phyloP scores from a whole-genome alignment of 768 basidiomycete genomes.

The Gautieria morchelliformis region DNA sequence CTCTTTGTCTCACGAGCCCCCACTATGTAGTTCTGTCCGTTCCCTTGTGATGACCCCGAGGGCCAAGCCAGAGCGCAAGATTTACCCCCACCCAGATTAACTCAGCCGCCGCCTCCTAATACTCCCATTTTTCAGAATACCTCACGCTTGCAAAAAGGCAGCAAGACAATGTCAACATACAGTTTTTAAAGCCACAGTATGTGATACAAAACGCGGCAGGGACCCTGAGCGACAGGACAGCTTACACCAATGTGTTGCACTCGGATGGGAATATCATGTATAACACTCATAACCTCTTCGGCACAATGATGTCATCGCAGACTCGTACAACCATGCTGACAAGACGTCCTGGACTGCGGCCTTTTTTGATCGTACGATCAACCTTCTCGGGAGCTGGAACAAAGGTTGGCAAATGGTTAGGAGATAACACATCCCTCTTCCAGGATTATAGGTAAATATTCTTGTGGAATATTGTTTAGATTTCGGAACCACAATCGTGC shows the following conservation, averaged over 20 bases:
- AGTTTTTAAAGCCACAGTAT: slow-evolving; percentile 47
- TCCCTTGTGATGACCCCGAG: slow-evolving; percentile 53
- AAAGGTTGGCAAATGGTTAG: slow-evolving; percentile 66
- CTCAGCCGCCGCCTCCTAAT: slow-evolving; percentile 41
- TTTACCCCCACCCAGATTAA: slow-evolving; percentile 45
- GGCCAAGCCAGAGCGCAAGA: slow-evolving; percentile 41
- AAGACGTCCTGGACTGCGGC: slow-evolving; percentile 48
- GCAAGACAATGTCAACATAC: slow-evolving; percentile 20
- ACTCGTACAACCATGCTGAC: slow-evolving; percentile 42
- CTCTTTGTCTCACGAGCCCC: background rate
- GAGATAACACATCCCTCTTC: slow-evolving; percentile 12
- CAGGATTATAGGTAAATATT: background rate
- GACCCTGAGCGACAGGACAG: slow-evolving; percentile 38
- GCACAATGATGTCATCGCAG: slow-evolving; percentile 34
- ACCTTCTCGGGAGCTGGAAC: slow-evolving; percentile 60
- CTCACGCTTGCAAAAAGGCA: slow-evolving; percentile 16
- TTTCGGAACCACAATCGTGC: slow-evolving; percentile 72
- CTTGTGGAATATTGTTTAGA: slow-evolving; percentile 20
- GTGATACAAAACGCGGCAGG: slow-evolving; percentile 62
- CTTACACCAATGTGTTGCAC: slow-evolving; percentile 58
- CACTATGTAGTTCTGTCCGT: slow-evolving; percentile 43
- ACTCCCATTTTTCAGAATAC: slow-evolving; percentile 38
- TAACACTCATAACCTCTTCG: slow-evolving; percentile 1
- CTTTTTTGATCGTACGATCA: slow-evolving; percentile 62
- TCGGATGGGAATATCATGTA: slow-evolving; percentile 19